phyloP scores from a whole-genome alignment of 805 yeast genomes.

The Brettanomyces bruxellensis region DNA sequence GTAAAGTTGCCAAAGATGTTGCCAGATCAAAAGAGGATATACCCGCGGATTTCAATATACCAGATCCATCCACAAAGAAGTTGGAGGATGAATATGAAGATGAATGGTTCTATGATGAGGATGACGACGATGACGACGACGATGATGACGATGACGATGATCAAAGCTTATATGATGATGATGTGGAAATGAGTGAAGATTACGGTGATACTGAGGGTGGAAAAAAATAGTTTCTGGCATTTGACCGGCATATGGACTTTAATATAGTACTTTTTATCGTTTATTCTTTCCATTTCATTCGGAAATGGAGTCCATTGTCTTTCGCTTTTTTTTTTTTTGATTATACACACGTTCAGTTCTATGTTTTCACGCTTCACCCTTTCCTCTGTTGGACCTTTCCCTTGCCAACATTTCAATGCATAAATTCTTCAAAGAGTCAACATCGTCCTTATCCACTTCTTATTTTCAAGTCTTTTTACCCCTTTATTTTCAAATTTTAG shows the following conservation, averaged over 20 bases:
- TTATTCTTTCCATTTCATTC: background rate
- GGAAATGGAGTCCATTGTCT: too few relatives aligned
- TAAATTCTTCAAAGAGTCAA: too few relatives aligned
- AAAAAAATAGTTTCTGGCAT: constrained; percentile 6
- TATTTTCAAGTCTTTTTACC: too few relatives aligned
- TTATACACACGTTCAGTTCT: too few relatives aligned
- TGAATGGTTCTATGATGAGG: constrained; percentile 52
- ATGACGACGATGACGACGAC: constrained; percentile 37
- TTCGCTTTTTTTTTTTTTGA: too few relatives aligned
- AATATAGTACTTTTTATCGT: background rate
- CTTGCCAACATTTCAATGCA: too few relatives aligned
- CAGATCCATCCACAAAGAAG: constrained; percentile 34
- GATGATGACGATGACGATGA: constrained; percentile 41
- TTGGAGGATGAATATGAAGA: constrained; percentile 42
- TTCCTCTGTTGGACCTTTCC: too few relatives aligned
- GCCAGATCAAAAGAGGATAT: constrained; percentile 77
- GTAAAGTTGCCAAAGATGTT: constrained; percentile 71
- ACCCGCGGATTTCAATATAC: constrained; percentile 80
- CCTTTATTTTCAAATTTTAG: too few relatives aligned
- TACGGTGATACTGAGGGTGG: constrained; percentile 29
- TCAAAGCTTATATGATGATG: constrained; percentile 33
- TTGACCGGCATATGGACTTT: background rate
- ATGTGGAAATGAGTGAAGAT: constrained; percentile 37
- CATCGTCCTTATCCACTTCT: too few relatives aligned
- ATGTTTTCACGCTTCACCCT: too few relatives aligned